Base-by-base conservation (phyloP, 768 basidiomycete species). In the Lactifluus subvellereus region DNA sequence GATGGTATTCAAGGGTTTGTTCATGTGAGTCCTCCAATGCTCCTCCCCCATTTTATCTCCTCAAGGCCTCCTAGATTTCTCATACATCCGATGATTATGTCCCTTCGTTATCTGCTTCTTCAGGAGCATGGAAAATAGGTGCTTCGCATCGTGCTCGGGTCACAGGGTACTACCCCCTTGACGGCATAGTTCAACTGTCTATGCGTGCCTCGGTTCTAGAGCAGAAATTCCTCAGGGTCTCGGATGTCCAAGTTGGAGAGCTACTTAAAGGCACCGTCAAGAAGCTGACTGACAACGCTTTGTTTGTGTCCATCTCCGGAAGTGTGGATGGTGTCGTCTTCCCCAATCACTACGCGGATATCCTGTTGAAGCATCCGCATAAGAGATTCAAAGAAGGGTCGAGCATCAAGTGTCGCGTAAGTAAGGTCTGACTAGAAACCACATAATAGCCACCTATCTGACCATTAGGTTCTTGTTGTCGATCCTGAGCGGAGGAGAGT, bases 321-420 rank as follows among this genome's bases (percentile, higher is more conserved):
- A 91, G 83, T 63, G 86, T 98, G 37, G 93, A 97, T 70, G 97
- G 91, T 33, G 88, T 97, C 32, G 80, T 98, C 22, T 97, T 92
- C 90, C 94, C 95, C 0, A 83, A 86, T 64, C 97, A 98, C 72
- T 97, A 91, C 72, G 94, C 97, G 11, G 97, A 99, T 73, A 94
- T 98, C 69, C 72, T 77, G n/a, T 80, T 98, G 68, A 97, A 94
- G 71, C 90, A 98, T 72, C 96, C 96, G 10, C 85, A 92, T 48
- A 91, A 87, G 75, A 82, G 88, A 64, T 99, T 97, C 78, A 94
- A 92, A 71, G 77, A 81, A 22, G 95, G 94, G 30, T 80, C 81
- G 4, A 82, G 72, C 56, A 88, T 98, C 73, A 96, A 90, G 76
- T 94, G 92, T 68, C 78, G 92, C 62, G 94, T 94, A 74, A 7